These are phyloP conservation scores for Entrophospora sp. DNA, from an alignment of 192 early-diverging fungal species.

Conservation along the genomic window DNA sequence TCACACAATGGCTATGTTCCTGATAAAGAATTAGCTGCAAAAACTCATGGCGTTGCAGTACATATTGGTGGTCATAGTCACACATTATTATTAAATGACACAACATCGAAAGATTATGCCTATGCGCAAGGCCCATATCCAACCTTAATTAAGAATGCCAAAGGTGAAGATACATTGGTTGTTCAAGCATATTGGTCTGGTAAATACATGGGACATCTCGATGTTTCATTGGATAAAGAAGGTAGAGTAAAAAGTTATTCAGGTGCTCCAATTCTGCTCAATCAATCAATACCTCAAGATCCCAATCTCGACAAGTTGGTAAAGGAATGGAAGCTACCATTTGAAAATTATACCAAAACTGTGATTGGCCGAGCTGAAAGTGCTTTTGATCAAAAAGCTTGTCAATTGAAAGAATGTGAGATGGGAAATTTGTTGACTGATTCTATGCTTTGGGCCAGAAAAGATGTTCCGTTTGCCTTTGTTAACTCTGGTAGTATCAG, in stretches of 20 bases:
- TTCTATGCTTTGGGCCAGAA: constrained; percentile 43
- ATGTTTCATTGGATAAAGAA: constrained; percentile 48
- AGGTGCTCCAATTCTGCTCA: constrained; percentile 54
- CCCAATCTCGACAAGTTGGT: constrained; percentile 30
- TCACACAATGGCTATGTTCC: constrained; percentile 68
- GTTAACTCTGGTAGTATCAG: constrained; percentile 60
- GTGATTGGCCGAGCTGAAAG: constrained; percentile 38
- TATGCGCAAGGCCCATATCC: constrained; percentile 51
- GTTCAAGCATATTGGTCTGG: constrained; percentile 59
- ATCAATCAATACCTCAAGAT: constrained; percentile 43
- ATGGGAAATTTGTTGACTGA: constrained; percentile 61
- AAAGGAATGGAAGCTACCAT: constrained; percentile 33
- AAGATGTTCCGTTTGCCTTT: constrained; percentile 28
- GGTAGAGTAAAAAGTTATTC: constrained; percentile 41
- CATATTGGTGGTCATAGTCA: constrained; percentile 77
- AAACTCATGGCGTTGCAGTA: constrained; percentile 46
- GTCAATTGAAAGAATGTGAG: constrained; percentile 50
- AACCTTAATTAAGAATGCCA: constrained; percentile 51
- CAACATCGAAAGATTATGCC: constrained; percentile 33
- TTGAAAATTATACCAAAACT: constrained; percentile 33
- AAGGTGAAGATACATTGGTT: constrained; percentile 55
- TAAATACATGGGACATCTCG: constrained; percentile 54
- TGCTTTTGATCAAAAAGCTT: constrained; percentile 31
- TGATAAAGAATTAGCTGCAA: constrained; percentile 54
- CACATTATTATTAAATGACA: constrained; percentile 48